phyloP scores from a whole-genome alignment of 805 yeast species.

The Trichomonascus vanleenenianus region DNA sequence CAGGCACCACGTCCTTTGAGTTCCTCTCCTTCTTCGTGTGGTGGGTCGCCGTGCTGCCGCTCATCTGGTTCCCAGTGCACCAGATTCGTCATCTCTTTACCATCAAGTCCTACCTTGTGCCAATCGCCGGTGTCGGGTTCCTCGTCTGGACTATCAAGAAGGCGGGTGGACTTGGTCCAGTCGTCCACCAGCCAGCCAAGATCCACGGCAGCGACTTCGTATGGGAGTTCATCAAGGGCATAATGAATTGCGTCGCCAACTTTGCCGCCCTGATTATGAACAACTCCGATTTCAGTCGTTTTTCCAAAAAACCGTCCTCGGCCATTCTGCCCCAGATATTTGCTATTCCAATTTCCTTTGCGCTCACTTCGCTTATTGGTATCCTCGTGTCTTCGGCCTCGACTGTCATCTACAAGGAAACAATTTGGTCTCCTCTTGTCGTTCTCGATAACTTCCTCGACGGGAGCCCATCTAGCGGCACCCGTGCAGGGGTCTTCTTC shows the following conservation, averaged over 20 bases:
- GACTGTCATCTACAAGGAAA: slow-evolving; percentile 52
- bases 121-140: slow-evolving; percentile 77
- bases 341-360: slow-evolving; percentile 70
- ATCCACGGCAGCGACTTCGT: slow-evolving; percentile 56
- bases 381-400: slow-evolving; percentile 79
- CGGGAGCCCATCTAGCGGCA: slow-evolving; percentile 32
- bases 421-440: slow-evolving; percentile 81
- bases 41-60: slow-evolving; percentile 75
- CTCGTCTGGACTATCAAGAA: slow-evolving; percentile 77
- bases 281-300: slow-evolving; percentile 85
- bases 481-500: slow-evolving; percentile 74
- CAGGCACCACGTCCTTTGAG: slow-evolving; percentile 62
- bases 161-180: slow-evolving; percentile 73
- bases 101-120: slow-evolving; percentile 68
- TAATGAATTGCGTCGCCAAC: slow-evolving; percentile 77
- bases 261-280: slow-evolving; percentile 84
- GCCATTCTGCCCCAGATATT: slow-evolving; percentile 50
- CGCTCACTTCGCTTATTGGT: slow-evolving; percentile 77
- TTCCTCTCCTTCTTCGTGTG: slow-evolving; percentile 73
- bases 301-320: slow-evolving; percentile 51
- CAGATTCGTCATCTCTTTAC: slow-evolving; percentile 77
- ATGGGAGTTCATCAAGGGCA: slow-evolving; percentile 76
- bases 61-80: slow-evolving; percentile 76
- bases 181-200: slow-evolving; percentile 46
- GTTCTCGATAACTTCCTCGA: slow-evolving; percentile 59